Evolutionary conservation across 2,329 filamentous ascomycete species (phyloP), one percentile per base, ranked within the genome.

Genomic region (Arthrobotrys conoides): DNA sequence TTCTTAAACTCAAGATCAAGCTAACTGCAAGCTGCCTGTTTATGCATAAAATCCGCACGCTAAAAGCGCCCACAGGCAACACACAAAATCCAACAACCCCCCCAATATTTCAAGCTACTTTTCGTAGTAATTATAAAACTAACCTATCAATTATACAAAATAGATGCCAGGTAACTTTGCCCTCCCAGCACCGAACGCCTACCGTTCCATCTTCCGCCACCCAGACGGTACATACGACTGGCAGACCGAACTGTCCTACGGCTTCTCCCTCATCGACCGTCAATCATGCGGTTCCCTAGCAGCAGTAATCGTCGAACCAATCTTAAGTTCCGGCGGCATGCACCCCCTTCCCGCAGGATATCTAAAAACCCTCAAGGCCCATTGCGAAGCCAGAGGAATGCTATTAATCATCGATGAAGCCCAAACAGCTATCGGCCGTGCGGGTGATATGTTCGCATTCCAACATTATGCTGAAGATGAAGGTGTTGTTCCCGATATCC

Each of bases 181-280:
- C 0, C 86, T 91, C 41, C 90, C 90, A 0, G 86, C 88, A 0
- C 90, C 90, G 0, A 88, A 91, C 80, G 85, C 87, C 0, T 91
- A 91, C 81, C 87, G 89, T 3, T 91, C 89, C 0, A 85, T 87
- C 0, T 92, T 92, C 83, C 86, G 88, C 9, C 86, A 87, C 41
- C 22, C 87, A 0, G 89, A 91, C 79, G 89, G 89, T 0, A 86
- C 86, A 0, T 89, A 92, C 79, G 90, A 92, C 82, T 92, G 90
- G 90, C 85, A 89, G 80, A 87, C 88, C 0, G 90, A 92, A 82
- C 84, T 92, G 14, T 86, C 89, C 10, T 91, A 88, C 80, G 89
- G 89, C 3, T 91, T 89, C 86, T 84, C 85, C 18, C 84, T 91
- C 83, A 85, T 92, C 20, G 89, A 92, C 77, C 85, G 86, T 53